These are phyloP conservation scores for Epichloe bromicola DNA, from an alignment of 2,329 filamentous ascomycete genomes.

Conservation along the genomic window DNA sequence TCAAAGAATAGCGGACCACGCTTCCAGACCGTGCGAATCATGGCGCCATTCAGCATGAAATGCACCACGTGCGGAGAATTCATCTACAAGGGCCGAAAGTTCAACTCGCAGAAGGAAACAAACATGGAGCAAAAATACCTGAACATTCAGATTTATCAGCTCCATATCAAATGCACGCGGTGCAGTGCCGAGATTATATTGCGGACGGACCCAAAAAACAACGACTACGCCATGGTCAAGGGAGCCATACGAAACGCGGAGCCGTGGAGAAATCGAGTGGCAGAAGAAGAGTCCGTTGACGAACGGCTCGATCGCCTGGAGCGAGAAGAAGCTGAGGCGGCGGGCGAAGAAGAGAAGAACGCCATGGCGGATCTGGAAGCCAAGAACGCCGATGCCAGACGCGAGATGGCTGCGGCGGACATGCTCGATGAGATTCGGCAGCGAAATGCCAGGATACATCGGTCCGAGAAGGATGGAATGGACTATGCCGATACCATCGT, in stretches of 20 bases:
- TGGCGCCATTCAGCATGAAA: conserved; percentile 39
- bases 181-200: conserved; percentile 84
- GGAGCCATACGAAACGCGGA: conserved; percentile 92
- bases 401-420: conserved; percentile 94
- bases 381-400: conserved; percentile 83
- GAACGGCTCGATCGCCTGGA: conserved; percentile 76
- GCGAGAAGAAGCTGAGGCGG: conserved; percentile 52
- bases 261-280: conserved; percentile 57
- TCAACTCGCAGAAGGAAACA: conserved; percentile 90
- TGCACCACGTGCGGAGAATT: conserved; percentile 51
- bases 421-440: conserved; percentile 89
- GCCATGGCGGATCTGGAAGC: conserved; percentile 92
- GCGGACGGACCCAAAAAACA: conserved; percentile 82
- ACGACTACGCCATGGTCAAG: conserved; percentile 70
- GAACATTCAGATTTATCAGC: conserved; percentile 73
- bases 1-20: conserved; percentile 52
- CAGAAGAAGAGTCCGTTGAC: conserved; percentile 71
- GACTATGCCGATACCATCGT: conserved; percentile 45
- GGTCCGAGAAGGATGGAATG: conserved; percentile 54
- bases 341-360: conserved; percentile 60
- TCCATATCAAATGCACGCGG: conserved; percentile 71
- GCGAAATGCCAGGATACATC: conserved; percentile 76
- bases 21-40: conserved; percentile 75
- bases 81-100: conserved; percentile 88
- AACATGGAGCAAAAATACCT: conserved; percentile 81